These are phyloP conservation scores for Penicillium decumbens DNA, from an alignment of 2,329 filamentous ascomycete species.

Conservation along the genomic window DNA sequence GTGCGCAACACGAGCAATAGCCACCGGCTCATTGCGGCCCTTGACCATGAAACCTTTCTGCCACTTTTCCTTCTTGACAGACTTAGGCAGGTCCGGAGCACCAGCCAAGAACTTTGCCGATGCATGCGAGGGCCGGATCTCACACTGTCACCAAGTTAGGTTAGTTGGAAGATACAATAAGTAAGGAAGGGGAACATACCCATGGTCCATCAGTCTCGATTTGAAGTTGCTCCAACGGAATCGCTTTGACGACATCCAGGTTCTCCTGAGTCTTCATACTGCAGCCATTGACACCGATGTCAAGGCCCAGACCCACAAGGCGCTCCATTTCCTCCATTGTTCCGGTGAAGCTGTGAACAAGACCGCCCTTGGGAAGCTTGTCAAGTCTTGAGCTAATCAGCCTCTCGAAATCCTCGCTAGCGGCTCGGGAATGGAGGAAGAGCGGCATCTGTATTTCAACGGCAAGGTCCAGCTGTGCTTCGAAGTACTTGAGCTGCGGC, in stretches of 20 bases:
- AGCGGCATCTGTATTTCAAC: slow-evolving; percentile 74
- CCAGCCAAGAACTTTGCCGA: slow-evolving; percentile 69
- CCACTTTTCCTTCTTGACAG: slow-evolving; percentile 96
- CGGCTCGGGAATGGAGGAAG: slow-evolving; percentile 87
- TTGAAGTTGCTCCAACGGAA: slow-evolving; percentile 76
- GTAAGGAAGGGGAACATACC: slow-evolving; percentile 33
- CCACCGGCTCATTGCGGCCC: slow-evolving; percentile 87
- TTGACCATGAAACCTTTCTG: slow-evolving; percentile 83
- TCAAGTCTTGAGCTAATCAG: slow-evolving; percentile 63
- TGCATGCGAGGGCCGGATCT: slow-evolving; percentile 84
- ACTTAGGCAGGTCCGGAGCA: slow-evolving; percentile 68
- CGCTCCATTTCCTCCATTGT: slow-evolving; percentile 77
- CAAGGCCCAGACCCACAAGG: slow-evolving; percentile 72
- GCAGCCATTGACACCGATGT: slow-evolving; percentile 95
- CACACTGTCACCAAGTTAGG: slow-evolving; percentile 55
- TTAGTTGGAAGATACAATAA: slow-evolving; percentile 3
- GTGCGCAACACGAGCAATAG: slow-evolving; percentile 79
- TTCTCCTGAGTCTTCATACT: slow-evolving; percentile 94
- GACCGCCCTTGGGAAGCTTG: slow-evolving; percentile 65
- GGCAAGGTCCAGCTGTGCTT: slow-evolving; percentile 73
- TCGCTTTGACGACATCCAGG: slow-evolving; percentile 71
- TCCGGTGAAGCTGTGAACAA: slow-evolving; percentile 95
- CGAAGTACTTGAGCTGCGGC: slow-evolving; percentile 79
- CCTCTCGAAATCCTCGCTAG: slow-evolving; percentile 75
- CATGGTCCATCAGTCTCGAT: slow-evolving; percentile 97